Base-by-base conservation (phyloP, 805 yeast genomes). In the Pichia eremophila region DNA sequence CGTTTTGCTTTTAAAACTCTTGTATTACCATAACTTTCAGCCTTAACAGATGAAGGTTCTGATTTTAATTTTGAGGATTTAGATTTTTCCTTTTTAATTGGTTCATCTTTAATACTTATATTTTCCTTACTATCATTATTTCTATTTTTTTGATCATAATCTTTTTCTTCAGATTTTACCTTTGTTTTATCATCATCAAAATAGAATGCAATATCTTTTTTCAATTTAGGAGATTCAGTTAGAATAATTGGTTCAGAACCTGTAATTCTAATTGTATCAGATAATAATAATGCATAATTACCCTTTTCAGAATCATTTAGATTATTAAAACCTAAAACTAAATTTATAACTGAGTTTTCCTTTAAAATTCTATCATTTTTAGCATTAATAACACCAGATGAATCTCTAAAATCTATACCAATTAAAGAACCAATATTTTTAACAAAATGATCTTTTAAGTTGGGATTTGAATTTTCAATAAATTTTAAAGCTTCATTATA, bases 391-490 rank as follows among this genome's bases (percentile, higher is more conserved):
- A 88, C 72, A 53, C 85, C 78, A 2, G 82, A 69, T 0, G 90
- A 74, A 63, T 89, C 96, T 65, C 95, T 77, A 60, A 86, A 87
- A 59, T 88, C 96, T 51, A 91, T 75, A 50, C 98, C 98, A 48
- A 86, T 82, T 48, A 86, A 71, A 77, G 93, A 86, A 46, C 98
- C 98, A 53, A 83, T 76, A 58, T 86, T 86, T 59, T 85, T 85
- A 43, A 89, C 74, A 55, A 89, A 83, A 57, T 77, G 70, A 27
- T 68, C 59, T 35, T 72, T 79, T 56, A 91, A 69, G 19, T 80
- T 86, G 2, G 95, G 85, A 54, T 77, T 75, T 50, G 79, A 79
- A 18, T 73, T 65, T 55, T 76, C 73, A 51, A 90, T 74, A 55
- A 65, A 82, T 12, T 71, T 77, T n/a, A 78, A 47, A 0, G 86